Evolutionary conservation across 129 eudicot species (phyloP).

Genomic region (Tanacetum coccineum): DNA sequence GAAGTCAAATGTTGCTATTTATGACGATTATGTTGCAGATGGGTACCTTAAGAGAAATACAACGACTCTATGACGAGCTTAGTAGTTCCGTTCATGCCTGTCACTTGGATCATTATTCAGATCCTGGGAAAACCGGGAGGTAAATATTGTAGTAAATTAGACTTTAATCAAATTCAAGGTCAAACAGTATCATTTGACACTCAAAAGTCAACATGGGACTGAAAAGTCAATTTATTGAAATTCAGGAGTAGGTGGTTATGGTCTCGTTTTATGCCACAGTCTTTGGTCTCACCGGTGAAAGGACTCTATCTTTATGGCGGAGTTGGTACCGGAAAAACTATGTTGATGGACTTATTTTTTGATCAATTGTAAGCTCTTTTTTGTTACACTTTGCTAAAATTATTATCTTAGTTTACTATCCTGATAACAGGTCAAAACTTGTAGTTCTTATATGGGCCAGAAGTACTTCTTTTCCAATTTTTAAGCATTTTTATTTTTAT

Average conservation of each 20-base stretch:
- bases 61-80: conserved; percentile 84
- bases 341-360: conserved; percentile 92
- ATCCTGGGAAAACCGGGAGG: conserved; percentile 75
- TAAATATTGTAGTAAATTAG: conserved; percentile 21
- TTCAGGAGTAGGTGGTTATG: conserved; percentile 97
- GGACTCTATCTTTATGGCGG: conserved; percentile 98
- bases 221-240: not conserved
- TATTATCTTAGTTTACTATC: conserved; percentile 9
- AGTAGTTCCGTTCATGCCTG: conserved; percentile 61
- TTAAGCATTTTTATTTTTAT: no score
- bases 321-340: conserved; percentile 97
- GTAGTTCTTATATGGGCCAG: not conserved
- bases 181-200: not conserved
- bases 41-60: conserved; percentile 77
- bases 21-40: conserved; percentile 41
- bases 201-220: conserved; percentile 5
- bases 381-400: not conserved
- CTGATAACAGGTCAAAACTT: not conserved
- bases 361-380: conserved; percentile 65
- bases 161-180: not conserved
- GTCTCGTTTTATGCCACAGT: conserved; percentile 84
- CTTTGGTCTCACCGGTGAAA: conserved; percentile 75
- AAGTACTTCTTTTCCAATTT: not conserved
- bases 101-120: conserved; percentile 65
- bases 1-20: conserved; percentile 12